Percentiles rank a stretch among this genome's conserved stretches.
These are phyloP conservation scores for Euphorbia tirucalli DNA, from an alignment of 345 rosid genomes.

Conservation along the genomic window DNA sequence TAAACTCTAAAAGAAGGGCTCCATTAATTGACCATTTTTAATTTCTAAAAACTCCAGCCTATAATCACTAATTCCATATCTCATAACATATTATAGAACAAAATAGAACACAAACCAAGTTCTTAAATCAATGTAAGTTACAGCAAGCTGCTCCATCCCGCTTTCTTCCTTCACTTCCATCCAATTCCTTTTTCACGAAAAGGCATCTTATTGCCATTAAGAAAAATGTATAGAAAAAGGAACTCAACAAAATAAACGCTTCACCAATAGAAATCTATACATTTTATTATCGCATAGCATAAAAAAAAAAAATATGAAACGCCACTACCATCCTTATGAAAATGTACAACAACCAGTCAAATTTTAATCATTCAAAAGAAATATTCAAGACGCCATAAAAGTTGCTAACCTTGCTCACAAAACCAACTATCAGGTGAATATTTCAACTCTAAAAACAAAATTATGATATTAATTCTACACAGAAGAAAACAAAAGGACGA, in stretches of 20 bases:
- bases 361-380: neutral
- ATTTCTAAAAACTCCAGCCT: neutral
- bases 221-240: neutral
- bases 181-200: neutral
- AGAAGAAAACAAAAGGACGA: neutral
- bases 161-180: neutral
- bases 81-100: neutral
- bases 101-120: neutral
- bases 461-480: too few relatives aligned
- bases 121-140: too few relatives aligned
- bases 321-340: neutral
- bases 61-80: neutral
- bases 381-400: too few relatives aligned
- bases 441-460: neutral
- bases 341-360: neutral
- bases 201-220: neutral
- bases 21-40: neutral
- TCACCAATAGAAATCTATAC: too few relatives aligned
- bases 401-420: neutral
- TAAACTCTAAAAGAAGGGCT: neutral
- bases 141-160: neutral
- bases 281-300: neutral
- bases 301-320: neutral
- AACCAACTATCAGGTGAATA: neutral
- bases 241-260: neutral